Conservation (phyloP, 2,329 filamentous ascomycete genomes). For the Aspergillus bombycis region DNA sequence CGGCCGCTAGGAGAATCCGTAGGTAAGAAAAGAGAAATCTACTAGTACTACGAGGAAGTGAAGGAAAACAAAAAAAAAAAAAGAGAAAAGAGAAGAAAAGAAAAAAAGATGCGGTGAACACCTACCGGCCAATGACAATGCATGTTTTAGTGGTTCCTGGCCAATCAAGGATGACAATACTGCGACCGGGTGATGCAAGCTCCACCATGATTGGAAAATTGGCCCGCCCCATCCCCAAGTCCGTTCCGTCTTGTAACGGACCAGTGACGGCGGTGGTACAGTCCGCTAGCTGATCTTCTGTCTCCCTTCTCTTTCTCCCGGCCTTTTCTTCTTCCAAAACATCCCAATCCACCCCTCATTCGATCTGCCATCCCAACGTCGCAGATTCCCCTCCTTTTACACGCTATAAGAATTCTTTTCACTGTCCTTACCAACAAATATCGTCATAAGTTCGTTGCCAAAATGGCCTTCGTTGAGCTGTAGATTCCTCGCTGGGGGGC, state of each 20-base stretch:
- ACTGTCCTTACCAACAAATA: conserved; percentile 52
- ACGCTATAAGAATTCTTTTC: conserved; percentile 17
- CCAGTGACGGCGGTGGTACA: conserved; percentile 10
- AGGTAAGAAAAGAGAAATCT: conserved; percentile 2
- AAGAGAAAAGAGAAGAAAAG: conserved; percentile 14
- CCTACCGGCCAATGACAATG: conserved; percentile 28
- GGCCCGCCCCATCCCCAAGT: conserved; percentile 25
- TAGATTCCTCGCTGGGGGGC: conserved; percentile 84
- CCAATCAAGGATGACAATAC: conserved; percentile 26
- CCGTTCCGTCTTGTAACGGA: conserved; percentile 21
- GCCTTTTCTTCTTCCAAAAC: conserved; percentile 24
- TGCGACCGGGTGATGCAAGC: conserved; percentile 20
- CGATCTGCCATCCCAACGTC: conserved; percentile 17
- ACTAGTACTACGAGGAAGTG: too few species aligned
- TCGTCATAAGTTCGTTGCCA: conserved; percentile 73
- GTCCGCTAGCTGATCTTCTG: conserved; percentile 9
- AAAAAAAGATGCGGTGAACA: conserved; percentile 39
- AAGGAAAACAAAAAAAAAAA: conserved; percentile 16
- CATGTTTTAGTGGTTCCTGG: conserved; percentile 14
- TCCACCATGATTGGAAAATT: conserved; percentile 31
- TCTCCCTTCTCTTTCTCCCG: conserved; percentile 24
- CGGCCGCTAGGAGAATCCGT: not conserved
- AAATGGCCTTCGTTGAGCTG: conserved; percentile 81
- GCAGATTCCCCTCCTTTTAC: conserved; percentile 25
- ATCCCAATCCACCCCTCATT: conserved; percentile 23